Conservation (phyloP, 371 early-diverging fungal genomes). For the Rhizomucor pusillus region DNA sequence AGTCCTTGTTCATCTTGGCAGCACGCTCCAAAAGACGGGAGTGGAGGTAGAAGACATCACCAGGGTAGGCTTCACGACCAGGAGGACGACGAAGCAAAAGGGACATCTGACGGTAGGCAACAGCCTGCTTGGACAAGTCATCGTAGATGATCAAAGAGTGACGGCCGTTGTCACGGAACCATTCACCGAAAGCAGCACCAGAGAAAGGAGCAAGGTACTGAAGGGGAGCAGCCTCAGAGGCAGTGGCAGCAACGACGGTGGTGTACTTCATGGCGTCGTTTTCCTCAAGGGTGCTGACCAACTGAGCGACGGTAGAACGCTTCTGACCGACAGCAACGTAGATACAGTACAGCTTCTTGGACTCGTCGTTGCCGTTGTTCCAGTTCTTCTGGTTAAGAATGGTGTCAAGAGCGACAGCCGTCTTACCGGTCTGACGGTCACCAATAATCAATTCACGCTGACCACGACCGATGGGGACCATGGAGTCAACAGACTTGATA, state of each 20-base stretch:
- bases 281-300: conserved; percentile 94
- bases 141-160: conserved; percentile 94
- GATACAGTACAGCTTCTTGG: conserved; percentile 82
- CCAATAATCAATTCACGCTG: conserved; percentile 98
- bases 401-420: conserved; percentile 93
- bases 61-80: conserved; percentile 97
- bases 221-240: conserved; percentile 93
- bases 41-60: conserved; percentile 97
- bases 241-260: conserved; percentile 94
- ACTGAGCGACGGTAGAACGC: conserved; percentile 96
- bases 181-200: conserved; percentile 91
- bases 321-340: conserved; percentile 97
- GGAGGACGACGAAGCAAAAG: conserved; percentile 95
- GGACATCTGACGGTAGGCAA: conserved; percentile 97
- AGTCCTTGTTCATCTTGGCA: conserved; percentile 93
- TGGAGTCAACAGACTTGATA: conserved; percentile 97
- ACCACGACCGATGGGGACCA: conserved; percentile 98
- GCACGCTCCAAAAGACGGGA: conserved; percentile 96
- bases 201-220: conserved; percentile 97
- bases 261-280: conserved; percentile 82
- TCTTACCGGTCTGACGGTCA: conserved; percentile 98
- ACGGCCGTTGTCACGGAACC: conserved; percentile 96
- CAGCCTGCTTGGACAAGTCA: conserved; percentile 97
- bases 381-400: conserved; percentile 96
- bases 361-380: conserved; percentile 69